Evolutionary conservation across 2,329 filamentous ascomycete species (phyloP).

Genomic region (Aurifilum marmelostoma): DNA sequence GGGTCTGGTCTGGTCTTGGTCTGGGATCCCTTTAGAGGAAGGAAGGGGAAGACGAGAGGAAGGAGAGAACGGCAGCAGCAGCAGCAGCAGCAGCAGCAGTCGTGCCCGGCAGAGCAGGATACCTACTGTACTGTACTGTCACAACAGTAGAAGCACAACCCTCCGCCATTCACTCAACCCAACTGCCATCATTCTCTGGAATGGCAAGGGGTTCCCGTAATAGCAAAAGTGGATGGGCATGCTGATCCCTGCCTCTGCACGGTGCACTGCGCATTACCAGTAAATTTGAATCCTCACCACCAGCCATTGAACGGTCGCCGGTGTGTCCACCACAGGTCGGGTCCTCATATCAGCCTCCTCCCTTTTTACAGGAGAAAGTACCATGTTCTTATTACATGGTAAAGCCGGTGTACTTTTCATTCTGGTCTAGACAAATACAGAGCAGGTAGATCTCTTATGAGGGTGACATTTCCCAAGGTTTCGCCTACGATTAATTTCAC

Average conservation of each 20-base stretch:
- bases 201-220: constrained; percentile 5
- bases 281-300: constrained; percentile 1
- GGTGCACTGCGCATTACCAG: constrained; percentile 3
- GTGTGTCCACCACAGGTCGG: background rate
- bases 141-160: too few relatives aligned
- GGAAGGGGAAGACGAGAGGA: background rate
- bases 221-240: constrained; percentile 7
- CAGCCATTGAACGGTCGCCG: background rate
- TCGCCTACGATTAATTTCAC: background rate
- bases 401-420: background rate
- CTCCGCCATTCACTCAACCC: too few relatives aligned
- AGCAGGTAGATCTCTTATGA: background rate
- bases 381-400: too few relatives aligned
- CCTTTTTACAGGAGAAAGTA: background rate
- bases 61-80: too few relatives aligned
- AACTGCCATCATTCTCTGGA: too few relatives aligned
- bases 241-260: background rate
- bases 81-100: background rate
- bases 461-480: background rate
- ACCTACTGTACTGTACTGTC: too few relatives aligned
- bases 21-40: background rate
- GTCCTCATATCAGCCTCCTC: constrained; percentile 9
- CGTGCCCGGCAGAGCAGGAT: too few relatives aligned
- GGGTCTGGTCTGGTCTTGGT: background rate
- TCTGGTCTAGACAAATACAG: background rate